These are phyloP conservation scores for Paecilomyces fulvus DNA, from an alignment of 2,329 filamentous ascomycete species.

Conservation along the genomic window DNA sequence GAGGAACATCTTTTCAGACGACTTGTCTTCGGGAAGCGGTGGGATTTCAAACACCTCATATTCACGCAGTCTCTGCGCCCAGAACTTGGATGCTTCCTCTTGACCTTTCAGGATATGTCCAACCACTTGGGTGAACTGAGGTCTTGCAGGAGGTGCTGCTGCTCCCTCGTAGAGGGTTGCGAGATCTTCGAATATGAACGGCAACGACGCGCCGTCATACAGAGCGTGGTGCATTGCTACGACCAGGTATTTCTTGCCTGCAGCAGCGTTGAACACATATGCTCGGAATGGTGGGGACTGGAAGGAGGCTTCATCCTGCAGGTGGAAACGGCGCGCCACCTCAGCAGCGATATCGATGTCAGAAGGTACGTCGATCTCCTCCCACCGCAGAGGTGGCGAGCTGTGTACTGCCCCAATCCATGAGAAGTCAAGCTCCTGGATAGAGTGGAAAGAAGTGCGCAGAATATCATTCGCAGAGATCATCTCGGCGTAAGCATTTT, in stretches of 20 bases:
- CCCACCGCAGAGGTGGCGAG: slow-evolving; percentile 11
- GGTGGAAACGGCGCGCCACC: slow-evolving; percentile 6
- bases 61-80: slow-evolving; percentile 13
- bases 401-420: slow-evolving; percentile 22
- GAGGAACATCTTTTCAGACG: slow-evolving; percentile 10
- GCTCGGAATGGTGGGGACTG: slow-evolving; percentile 23
- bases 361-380: slow-evolving; percentile 12
- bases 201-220: slow-evolving; percentile 77
- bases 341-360: slow-evolving; percentile 7
- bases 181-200: slow-evolving; percentile 63
- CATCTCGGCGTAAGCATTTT: slow-evolving; percentile 48
- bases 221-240: slow-evolving; percentile 73
- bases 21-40: slow-evolving; percentile 5
- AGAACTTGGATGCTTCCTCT: slow-evolving; percentile 33
- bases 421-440: slow-evolving; percentile 10
- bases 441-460: slow-evolving; percentile 45
- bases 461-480: slow-evolving; percentile 52
- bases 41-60: slow-evolving; percentile 15
- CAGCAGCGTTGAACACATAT: slow-evolving; percentile 22
- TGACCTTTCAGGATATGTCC: slow-evolving; percentile 40
- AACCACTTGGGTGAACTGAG: slow-evolving; percentile 42
- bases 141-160: slow-evolving; percentile 4
- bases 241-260: slow-evolving; percentile 32
- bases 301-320: slow-evolving; percentile 13
- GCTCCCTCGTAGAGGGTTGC: slow-evolving; percentile 49